Evolutionary conservation across 1,284 basidiomycete species (phyloP).

Genomic region (Anthracocystis walkeri): DNA sequence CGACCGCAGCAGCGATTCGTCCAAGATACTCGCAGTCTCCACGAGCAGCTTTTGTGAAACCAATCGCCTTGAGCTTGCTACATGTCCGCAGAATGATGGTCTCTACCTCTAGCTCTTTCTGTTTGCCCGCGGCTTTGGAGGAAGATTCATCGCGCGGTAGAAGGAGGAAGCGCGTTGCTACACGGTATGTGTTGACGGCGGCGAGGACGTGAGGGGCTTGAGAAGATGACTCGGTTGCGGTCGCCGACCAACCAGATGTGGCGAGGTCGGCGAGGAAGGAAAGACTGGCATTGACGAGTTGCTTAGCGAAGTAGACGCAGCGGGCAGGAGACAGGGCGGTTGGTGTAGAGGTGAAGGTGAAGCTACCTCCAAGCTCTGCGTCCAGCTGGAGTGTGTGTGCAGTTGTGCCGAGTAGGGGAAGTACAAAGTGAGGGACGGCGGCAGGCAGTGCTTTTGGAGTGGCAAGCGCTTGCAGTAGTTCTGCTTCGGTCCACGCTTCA

Average conservation of each 20-base stretch:
- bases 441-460: slow-evolving; percentile 9
- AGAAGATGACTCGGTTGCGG: not conserved
- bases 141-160: slow-evolving; percentile 8
- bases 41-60: slow-evolving; percentile 12
- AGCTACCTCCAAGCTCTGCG: slow-evolving; percentile 5
- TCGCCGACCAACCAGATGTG: slow-evolving; percentile 31
- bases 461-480: slow-evolving; percentile 26
- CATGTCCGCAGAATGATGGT: slow-evolving; percentile 36
- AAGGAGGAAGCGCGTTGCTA: slow-evolving; percentile 36
- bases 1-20: not conserved
- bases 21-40: slow-evolving; percentile 28
- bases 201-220: slow-evolving; percentile 14
- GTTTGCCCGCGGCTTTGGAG: slow-evolving; percentile 15
- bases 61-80: slow-evolving; percentile 33
- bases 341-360: slow-evolving; percentile 6
- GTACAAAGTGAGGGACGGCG: slow-evolving; percentile 18
- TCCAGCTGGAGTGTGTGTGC: slow-evolving; percentile 25
- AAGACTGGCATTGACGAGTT: slow-evolving; percentile 53
- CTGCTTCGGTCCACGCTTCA: slow-evolving; percentile 27
- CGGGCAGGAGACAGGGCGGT: slow-evolving; percentile 21
- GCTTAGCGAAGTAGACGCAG: slow-evolving; percentile 50
- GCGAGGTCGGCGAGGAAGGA: slow-evolving; percentile 20
- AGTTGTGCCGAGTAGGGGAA: slow-evolving; percentile 30
- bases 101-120: slow-evolving; percentile 49
- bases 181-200: slow-evolving; percentile 33